Evolutionary conservation across 495 filamentous ascomycete genomes (phyloP).

Genomic region (Viridothelium virens): DNA sequence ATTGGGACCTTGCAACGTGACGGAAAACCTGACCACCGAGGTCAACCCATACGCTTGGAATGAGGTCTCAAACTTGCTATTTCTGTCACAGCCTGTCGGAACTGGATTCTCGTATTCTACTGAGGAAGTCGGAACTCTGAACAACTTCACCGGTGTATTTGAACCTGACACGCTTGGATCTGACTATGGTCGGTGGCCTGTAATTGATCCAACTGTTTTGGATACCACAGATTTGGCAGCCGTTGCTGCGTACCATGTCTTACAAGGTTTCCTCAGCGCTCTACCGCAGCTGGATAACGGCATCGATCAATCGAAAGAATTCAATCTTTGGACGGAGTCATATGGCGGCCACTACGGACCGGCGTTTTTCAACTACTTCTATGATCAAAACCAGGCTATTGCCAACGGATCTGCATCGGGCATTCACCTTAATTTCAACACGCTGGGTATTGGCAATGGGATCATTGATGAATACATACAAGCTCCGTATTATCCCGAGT

Average conservation of each 20-base stretch:
- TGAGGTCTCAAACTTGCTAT: conserved; percentile 66
- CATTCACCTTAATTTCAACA: conserved; percentile 48
- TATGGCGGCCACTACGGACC: conserved; percentile 45
- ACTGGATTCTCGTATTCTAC: conserved; percentile 52
- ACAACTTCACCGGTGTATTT: conserved; percentile 35
- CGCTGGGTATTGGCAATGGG: conserved; percentile 52
- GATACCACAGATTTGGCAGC: conserved; percentile 47
- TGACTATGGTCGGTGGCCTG: conserved; percentile 40
- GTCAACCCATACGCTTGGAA: conserved; percentile 63
- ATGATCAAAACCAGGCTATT: conserved; percentile 52
- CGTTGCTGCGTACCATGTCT: conserved; percentile 35
- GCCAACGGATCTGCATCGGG: conserved; percentile 41
- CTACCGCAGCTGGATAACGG: conserved; percentile 34
- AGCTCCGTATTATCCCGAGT: conserved; percentile 55
- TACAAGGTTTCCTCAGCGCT: conserved; percentile 41
- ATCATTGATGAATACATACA: conserved; percentile 70
- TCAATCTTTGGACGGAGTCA: conserved; percentile 54
- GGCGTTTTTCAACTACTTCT: conserved; percentile 53
- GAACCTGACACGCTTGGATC: conserved; percentile 36
- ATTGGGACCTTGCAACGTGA: conserved; percentile 52
- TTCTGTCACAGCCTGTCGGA: conserved; percentile 60
- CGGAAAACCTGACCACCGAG: conserved; percentile 43
- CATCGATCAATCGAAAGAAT: conserved; percentile 39
- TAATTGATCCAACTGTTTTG: conserved; percentile 28
- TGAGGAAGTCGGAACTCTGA: conserved; percentile 31